Base-by-base conservation (phyloP, 768 basidiomycete genomes). In the Podaxis mareebaensis region DNA sequence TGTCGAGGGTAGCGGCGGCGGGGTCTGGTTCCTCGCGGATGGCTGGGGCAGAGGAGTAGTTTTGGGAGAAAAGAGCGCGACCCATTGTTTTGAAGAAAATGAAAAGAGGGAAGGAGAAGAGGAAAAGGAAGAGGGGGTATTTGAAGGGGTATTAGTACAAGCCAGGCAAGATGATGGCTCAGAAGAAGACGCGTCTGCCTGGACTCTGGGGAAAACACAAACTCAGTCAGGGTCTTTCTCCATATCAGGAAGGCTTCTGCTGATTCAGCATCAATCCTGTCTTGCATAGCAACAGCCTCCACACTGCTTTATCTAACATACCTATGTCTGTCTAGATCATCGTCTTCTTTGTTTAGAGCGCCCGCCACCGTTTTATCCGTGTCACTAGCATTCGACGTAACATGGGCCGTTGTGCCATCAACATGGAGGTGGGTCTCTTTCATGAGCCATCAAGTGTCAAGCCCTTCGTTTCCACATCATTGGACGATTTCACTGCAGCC, bases 61-160 rank as follows among this genome's bases (percentile, higher is more conserved):
- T 58, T 67, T 78, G 75, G 48, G 86, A 87, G 73, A 83, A 86
- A 56, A 87, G 79, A 66, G 85, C 79, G 64, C 86, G 85, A 67
- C 86, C 86, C 86, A 88, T 88, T 38, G 49, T 56, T 63, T 61
- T 64, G 54, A 59, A 63, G 52, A 61, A 64, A 57, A 56, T 58
- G 40, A 44, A 66, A 62, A 52, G 36, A 60, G 40, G 46, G 51
- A 56, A 40, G 13, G 11, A 15, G 52, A 53, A 53, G 30, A 28
- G 17, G 38, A 26, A 61, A 60, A 64, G 54, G 44, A 33, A 42
- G 61, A 48, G 64, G 28, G 68, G 67, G 70, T 68, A 67, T 71
- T 64, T 63, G 65, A 72, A 67, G 67, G 69, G 72, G 71, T 72
- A 74, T 71, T 68, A 68, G 70, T 66, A 69, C 64, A 71, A 44